Base-by-base conservation (phyloP, 768 basidiomycete genomes). In the Trametes coccinea region DNA sequence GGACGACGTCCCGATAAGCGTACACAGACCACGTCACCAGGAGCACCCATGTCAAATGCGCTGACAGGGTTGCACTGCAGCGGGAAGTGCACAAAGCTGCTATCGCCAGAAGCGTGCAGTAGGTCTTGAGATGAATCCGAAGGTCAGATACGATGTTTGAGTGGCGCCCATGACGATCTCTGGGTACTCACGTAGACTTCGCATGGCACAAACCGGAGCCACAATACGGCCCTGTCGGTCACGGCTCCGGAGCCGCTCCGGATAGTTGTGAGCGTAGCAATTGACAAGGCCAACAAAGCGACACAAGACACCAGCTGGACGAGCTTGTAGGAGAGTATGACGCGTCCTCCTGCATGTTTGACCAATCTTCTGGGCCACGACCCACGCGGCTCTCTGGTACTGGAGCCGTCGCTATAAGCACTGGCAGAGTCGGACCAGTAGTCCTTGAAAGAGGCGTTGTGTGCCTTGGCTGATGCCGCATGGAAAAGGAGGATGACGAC, bases 1-100 rank as follows among this genome's bases (percentile, higher is more conserved):
- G 88, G 65, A 77, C 84, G 2, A 89, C 56, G 66, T 84, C 80
- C 27, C 87, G 79, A 65, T 84, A 86, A 30, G 73, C 70, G 65
- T 80, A 88, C 6, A 85, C 76, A 9, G 66, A 63, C 67, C 82
- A 81, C 4, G 75, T 75, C 39, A 75, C 69, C 16, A 84, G 64
- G 10, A 88, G 72, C 3, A 88, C 68, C 17, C 71, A 69, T 53
- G 77, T 78, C 62, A 84, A 69, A 66, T 88, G 87, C 10, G 70
- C 72, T 27, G 76, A 77, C 11, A 70, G 55, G n/a, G 68, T 66
- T 34, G 11, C 69, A 69, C 4, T 72, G 40, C 4, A 66, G 11
- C 37, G 66, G 2, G 71, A 63, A 0, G 17, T 9, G n/a, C 72
- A 16, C 1, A 59, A 60, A 2, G 73, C 47, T 10, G 73, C 60